A percentile compares a stretch with the other conserved stretches of the same genome.
These are phyloP conservation scores for Perkinsus marinus DNA, from an alignment of 169 alveolate species.

Conservation along the genomic window DNA sequence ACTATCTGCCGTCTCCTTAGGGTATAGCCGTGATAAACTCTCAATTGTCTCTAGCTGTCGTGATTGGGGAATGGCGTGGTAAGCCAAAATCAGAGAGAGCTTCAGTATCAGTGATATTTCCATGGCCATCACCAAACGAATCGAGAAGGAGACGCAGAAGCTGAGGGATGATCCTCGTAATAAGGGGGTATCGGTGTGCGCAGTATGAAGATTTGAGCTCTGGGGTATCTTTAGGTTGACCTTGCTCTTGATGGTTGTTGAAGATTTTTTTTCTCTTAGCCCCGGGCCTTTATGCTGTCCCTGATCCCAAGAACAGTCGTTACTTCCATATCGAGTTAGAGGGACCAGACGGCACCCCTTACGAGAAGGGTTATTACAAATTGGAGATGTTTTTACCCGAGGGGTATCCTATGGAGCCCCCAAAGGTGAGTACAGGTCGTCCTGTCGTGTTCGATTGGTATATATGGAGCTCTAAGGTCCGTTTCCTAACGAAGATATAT, in stretches of 20 bases:
- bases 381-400: slow-evolving; percentile 89
- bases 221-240: too few species aligned
- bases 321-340: slow-evolving; percentile 81
- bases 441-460: background rate
- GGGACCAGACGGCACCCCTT: slow-evolving; percentile 95
- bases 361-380: slow-evolving; percentile 87
- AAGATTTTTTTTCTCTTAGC: slow-evolving; percentile 34
- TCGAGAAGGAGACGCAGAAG: slow-evolving; percentile 37
- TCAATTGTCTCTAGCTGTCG: background rate
- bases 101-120: background rate
- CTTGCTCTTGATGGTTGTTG: too few species aligned
- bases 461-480: slow-evolving; percentile 36
- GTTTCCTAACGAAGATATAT: slow-evolving; percentile 88
- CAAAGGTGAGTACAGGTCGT: slow-evolving; percentile 47
- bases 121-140: slow-evolving; percentile 31
- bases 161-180: slow-evolving; percentile 37
- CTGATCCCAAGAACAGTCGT: slow-evolving; percentile 80
- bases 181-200: too few species aligned
- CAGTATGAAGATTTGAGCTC: too few species aligned
- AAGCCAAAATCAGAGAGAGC: background rate
- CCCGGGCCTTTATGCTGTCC: slow-evolving; percentile 84
- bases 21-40: background rate
- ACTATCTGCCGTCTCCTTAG: too few species aligned
- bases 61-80: background rate
- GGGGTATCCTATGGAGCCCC: slow-evolving; percentile 98